Evolutionary conservation across 2,329 filamentous ascomycete genomes (phyloP), one percentile per base, ranked within the genome.

Genomic region (Aspergillus sp.): DNA sequence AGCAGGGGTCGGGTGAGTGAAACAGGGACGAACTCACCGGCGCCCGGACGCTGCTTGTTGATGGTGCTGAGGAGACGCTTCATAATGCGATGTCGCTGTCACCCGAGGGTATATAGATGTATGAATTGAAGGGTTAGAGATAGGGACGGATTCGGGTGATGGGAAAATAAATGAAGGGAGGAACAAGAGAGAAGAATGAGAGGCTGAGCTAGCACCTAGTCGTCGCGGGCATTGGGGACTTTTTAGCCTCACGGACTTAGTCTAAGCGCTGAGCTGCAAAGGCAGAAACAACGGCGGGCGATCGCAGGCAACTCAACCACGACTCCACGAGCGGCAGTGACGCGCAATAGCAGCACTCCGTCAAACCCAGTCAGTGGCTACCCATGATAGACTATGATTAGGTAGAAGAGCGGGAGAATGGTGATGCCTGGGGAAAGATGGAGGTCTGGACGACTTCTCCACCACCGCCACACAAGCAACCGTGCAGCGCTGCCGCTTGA

Each of bases 51-150:
- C 56, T 67, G 71, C 56, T 67, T 64, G 48, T 59, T 71, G 55
- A 72, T 56, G 30, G 66, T 66, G 32, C 66, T 68, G n/a, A 75
- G 55, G 24, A 76, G 67, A 48, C 72, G 71, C 64, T 75, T 76
- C 73, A 76, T 76, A 56, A 30, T 55, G 53, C 12, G 34, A 9
- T 36, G 13, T 36, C 34, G 34, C 5, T 36, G 34, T 13, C 34
- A 30, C 26, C 26, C 9, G 3, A 30, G 26, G 34, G 5, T 36
- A 36, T 13, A 36, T n/a, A 5, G 15, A 13, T n/a, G 34, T 36
- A 36, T 13, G 34, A 36, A 36, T 42, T 11, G 43, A 41, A 15
- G 22, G 20, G 17, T 12, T 36, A 22, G 51, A 17, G 47, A 17
- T 24, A 53, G 24, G 11, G n/a, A 47, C 30, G 39, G 20, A 52